These are phyloP conservation scores for Carallia pectinifolia DNA, from an alignment of 345 rosid genomes.

Conservation along the genomic window DNA sequence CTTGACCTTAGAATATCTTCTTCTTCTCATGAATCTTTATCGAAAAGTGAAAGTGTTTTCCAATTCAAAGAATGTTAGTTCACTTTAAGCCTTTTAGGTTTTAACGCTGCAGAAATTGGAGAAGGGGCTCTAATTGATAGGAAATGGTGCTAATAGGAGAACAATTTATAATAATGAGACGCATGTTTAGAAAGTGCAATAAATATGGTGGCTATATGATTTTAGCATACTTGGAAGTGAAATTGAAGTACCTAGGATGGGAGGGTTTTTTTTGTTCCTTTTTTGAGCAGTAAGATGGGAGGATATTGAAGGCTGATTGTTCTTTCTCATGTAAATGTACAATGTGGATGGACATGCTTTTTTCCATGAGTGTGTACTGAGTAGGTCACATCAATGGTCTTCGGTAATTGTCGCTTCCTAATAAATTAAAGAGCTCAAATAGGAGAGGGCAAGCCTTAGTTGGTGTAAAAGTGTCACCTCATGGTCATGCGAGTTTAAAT, in stretches of 20 bases:
- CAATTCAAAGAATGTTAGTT: neutral
- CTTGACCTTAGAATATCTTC: neutral
- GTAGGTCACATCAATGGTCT: too few species aligned
- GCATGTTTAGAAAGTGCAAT: neutral
- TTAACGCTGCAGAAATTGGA: neutral
- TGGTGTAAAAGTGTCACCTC: neutral
- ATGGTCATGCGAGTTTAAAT: too few species aligned
- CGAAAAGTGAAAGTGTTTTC: neutral
- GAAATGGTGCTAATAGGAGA: neutral
- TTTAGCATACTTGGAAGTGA: too few species aligned
- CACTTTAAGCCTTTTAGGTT: neutral
- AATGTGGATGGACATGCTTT: neutral
- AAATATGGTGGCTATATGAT: neutral
- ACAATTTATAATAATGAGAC: neutral
- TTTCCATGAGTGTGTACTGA: neutral
- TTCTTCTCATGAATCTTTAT: slow-evolving; percentile 16
- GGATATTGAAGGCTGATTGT: neutral
- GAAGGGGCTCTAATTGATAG: neutral
- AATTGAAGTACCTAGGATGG: neutral
- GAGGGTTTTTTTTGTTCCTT: neutral
- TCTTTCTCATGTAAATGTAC: neutral
- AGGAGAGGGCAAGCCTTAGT: neutral
- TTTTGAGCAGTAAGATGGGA: neutral
- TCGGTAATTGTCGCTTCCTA: too few species aligned
- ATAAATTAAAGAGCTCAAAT: too few species aligned